Percentiles rank a stretch among this genome's conserved stretches.
Evolutionary conservation across 805 yeast species (phyloP).

Genomic region (Starmera pachycereana): DNA sequence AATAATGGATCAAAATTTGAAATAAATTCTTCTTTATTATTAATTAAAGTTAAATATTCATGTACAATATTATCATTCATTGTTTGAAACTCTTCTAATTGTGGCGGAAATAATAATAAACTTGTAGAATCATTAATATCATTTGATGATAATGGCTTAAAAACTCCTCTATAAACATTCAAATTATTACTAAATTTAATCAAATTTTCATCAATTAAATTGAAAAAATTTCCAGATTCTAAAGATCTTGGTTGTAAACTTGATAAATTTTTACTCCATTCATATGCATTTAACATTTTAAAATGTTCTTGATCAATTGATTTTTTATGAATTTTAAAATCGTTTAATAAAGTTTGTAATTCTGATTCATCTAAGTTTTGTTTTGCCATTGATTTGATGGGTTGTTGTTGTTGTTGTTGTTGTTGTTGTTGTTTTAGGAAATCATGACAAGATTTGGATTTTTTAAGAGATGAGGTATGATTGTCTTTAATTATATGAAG

Average conservation of each 20-base stretch:
- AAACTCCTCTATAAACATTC: slow-evolving; percentile 3
- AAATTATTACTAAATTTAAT: slow-evolving; percentile 20
- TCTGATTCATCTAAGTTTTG: slow-evolving; percentile 5
- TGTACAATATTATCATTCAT: slow-evolving; percentile 4
- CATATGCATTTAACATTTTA: slow-evolving; percentile 40
- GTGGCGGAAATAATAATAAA: slow-evolving; percentile 15
- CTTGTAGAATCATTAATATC: slow-evolving; percentile 4
- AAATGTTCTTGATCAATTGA: slow-evolving; percentile 32
- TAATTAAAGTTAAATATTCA: slow-evolving; percentile 14
- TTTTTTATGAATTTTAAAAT: slow-evolving; percentile 31
- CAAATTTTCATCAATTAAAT: slow-evolving; percentile 20
- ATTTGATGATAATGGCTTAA: neutral
- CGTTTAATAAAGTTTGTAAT: slow-evolving; percentile 32
- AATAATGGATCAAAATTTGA: slow-evolving; percentile 31
- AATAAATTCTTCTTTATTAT: slow-evolving; percentile 8
- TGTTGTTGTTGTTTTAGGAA: neutral
- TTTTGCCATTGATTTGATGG: slow-evolving; percentile 2
- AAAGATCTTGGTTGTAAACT: slow-evolving; percentile 27
- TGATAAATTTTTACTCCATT: slow-evolving; percentile 33
- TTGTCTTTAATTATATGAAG: too few relatives aligned
- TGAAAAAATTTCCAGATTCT: slow-evolving; percentile 29
- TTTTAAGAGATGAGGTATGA: too few relatives aligned
- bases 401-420: too few relatives aligned
- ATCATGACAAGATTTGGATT: too few relatives aligned
- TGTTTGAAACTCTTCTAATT: slow-evolving; percentile 3